Evolutionary conservation across 202 grass and related monocot genomes (phyloP).

Genomic region (Setaria italica): DNA sequence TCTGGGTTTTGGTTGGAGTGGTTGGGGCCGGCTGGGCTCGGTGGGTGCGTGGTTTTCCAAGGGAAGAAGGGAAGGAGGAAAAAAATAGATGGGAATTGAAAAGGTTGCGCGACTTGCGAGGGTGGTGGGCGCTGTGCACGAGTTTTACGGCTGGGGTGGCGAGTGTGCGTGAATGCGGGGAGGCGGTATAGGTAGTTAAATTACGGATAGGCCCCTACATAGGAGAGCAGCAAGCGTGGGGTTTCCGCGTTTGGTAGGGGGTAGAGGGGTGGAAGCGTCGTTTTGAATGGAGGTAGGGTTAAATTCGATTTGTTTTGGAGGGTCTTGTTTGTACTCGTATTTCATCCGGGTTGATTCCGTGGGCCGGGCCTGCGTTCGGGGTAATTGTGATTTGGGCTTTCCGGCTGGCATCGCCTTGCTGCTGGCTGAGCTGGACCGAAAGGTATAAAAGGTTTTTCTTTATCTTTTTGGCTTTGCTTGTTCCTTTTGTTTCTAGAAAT

Average conservation of each 20-base stretch:
- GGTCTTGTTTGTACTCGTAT: background rate
- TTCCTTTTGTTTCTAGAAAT: background rate
- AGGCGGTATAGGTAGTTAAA: background rate
- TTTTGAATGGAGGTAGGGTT: background rate
- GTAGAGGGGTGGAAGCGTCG: background rate
- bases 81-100: slow-evolving; percentile 5
- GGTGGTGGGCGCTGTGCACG: slow-evolving; percentile 38
- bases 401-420: too few relatives aligned
- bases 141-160: slow-evolving; percentile 37
- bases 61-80: background rate
- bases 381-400: background rate
- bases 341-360: background rate
- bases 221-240: too few relatives aligned
- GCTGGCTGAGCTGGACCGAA: slow-evolving; percentile 11
- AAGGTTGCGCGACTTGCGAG: slow-evolving; percentile 22
- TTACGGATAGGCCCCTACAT: slow-evolving; percentile 4
- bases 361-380: slow-evolving; percentile 14
- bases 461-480: background rate
- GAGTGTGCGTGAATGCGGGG: too few relatives aligned
- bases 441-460: background rate
- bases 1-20: slow-evolving; percentile 55
- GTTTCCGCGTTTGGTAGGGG: background rate
- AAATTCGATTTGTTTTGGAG: background rate
- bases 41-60: slow-evolving; percentile 47
- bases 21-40: slow-evolving; percentile 40